Conservation (phyloP, 768 basidiomycete genomes). For the Agaricus blazei region DNA sequence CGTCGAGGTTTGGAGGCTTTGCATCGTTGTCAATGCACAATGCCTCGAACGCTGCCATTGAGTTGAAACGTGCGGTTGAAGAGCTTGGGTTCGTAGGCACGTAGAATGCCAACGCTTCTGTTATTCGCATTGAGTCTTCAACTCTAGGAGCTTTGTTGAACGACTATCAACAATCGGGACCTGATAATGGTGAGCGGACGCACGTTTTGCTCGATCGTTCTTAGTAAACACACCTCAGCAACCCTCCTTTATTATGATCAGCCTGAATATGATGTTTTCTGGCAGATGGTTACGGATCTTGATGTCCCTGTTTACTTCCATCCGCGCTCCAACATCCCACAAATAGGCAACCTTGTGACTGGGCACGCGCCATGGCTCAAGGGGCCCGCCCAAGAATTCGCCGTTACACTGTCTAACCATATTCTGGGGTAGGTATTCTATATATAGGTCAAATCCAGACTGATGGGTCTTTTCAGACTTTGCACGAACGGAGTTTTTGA, state of each 20-base stretch:
- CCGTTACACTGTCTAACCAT: conserved; percentile 31
- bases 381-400: conserved; percentile 30
- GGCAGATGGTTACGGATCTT: conserved; percentile 29
- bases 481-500: conserved; percentile 37
- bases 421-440: conserved; percentile 24
- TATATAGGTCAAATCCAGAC: background rate
- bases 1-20: conserved; percentile 35
- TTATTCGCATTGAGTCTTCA: background rate
- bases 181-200: conserved; percentile 26
- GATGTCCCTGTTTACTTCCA: conserved; percentile 36
- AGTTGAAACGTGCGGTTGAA: conserved; percentile 33
- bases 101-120: background rate
- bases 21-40: conserved; percentile 41
- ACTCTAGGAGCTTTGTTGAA: conserved; percentile 32
- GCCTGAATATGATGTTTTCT: conserved; percentile 31
- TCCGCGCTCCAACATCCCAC: conserved; percentile 24
- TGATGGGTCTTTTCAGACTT: conserved; percentile 14
- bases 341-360: conserved; percentile 19
- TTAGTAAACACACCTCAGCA: conserved; percentile 12
- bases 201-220: background rate
- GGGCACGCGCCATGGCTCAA: conserved; percentile 27
- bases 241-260: conserved; percentile 32
- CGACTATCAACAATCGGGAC: conserved; percentile 39
- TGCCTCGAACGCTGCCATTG: conserved; percentile 32
- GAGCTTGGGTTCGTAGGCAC: conserved; percentile 35